Conservation (phyloP, 495 filamentous ascomycete species). For the Chaetomium fimeti region DNA sequence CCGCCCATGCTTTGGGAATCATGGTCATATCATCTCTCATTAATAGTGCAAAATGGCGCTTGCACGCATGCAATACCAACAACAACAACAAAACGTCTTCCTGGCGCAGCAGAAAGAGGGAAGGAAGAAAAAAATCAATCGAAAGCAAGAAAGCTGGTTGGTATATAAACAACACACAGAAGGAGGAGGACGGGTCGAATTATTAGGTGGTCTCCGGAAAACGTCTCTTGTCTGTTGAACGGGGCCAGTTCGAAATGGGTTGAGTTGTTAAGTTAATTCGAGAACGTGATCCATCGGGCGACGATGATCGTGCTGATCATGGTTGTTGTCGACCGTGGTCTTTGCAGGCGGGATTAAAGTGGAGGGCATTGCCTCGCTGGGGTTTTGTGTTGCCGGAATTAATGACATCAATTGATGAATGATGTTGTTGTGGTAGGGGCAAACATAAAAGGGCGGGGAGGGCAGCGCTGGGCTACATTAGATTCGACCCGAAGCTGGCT, state of each 20-base stretch:
- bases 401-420: constrained; percentile 4
- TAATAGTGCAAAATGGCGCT: background rate
- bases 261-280: background rate
- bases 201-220: background rate
- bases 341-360: constrained; percentile 17
- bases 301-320: background rate
- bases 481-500: background rate
- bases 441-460: background rate
- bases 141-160: background rate
- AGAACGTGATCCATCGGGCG: background rate
- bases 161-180: constrained; percentile 11
- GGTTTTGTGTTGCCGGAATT: constrained; percentile 13
- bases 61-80: background rate
- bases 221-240: background rate
- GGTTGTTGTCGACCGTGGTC: background rate
- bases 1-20: constrained; percentile 16
- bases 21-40: constrained; percentile 19
- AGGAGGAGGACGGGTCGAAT: background rate
- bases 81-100: constrained; percentile 1
- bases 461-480: background rate
- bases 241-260: background rate
- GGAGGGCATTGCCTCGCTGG: constrained; percentile 12
- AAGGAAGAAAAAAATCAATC: background rate
- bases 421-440: background rate
- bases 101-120: background rate